Percentiles rank a stretch among this genome's conserved stretches.
These are phyloP conservation scores for Amaranthus palmeri DNA, from an alignment of 148 eudicot species.

Conservation along the genomic window DNA sequence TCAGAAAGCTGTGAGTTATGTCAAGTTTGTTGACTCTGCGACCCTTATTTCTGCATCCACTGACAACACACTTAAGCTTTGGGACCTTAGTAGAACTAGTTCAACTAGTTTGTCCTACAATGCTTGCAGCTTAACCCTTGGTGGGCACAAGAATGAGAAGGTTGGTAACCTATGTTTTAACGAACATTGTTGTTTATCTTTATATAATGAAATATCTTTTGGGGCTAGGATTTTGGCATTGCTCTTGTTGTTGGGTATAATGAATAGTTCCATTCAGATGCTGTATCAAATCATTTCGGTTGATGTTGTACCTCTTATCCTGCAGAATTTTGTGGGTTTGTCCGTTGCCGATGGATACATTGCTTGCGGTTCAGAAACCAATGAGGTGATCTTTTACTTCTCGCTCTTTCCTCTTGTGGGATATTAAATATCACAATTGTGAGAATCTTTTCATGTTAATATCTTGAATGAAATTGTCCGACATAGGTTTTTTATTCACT, in stretches of 20 bases:
- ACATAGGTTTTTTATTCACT: background rate
- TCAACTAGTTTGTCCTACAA: slow-evolving; percentile 43
- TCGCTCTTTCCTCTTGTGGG: background rate
- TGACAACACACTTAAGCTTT: slow-evolving; percentile 84
- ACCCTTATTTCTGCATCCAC: slow-evolving; percentile 93
- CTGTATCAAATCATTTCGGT: background rate
- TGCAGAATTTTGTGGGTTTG: slow-evolving; percentile 90
- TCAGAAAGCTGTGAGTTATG: slow-evolving; percentile 78
- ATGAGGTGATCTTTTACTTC: slow-evolving; percentile 48
- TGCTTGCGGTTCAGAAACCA: slow-evolving; percentile 90
- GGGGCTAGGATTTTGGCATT: no score
- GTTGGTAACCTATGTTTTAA: slow-evolving; percentile 32
- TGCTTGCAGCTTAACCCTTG: slow-evolving; percentile 68
- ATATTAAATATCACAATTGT: background rate
- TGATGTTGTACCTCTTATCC: slow-evolving; percentile 15
- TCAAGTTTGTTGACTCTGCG: slow-evolving; percentile 69
- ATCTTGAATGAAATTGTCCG: background rate
- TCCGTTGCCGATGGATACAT: slow-evolving; percentile 84
- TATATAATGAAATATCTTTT: no score
- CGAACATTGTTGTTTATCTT: slow-evolving; percentile 3
- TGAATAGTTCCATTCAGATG: background rate
- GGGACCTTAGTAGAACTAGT: slow-evolving; percentile 77
- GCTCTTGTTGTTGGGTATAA: background rate
- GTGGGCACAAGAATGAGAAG: slow-evolving; percentile 90
- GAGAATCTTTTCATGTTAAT: background rate